These are phyloP conservation scores for Plantago major DNA, from an alignment of 257 asterid genomes.

Conservation along the genomic window DNA sequence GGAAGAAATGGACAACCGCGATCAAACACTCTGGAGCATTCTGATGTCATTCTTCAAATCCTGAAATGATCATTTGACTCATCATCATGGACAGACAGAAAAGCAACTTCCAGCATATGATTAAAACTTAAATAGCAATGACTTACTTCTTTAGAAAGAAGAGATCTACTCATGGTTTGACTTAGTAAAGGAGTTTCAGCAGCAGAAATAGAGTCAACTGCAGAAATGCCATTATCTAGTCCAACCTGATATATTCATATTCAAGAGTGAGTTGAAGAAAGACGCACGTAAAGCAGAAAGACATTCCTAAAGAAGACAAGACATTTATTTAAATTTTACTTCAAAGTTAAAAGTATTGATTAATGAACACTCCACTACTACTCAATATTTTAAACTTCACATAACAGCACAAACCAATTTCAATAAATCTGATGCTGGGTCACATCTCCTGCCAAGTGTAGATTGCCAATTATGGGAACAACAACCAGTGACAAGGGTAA, in stretches of 20 bases:
- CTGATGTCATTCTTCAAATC: constrained; percentile 37
- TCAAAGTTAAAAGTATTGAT: too few species aligned
- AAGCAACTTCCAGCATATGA: background rate
- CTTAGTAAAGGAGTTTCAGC: constrained; percentile 38
- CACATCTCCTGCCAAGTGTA: too few species aligned
- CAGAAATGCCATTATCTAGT: constrained; percentile 41
- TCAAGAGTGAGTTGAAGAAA: constrained; percentile 13
- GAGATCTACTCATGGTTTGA: constrained; percentile 36
- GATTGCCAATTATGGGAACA: too few species aligned
- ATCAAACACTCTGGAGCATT: constrained; percentile 45
- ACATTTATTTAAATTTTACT: too few species aligned
- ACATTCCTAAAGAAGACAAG: too few species aligned
- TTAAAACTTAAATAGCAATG: too few species aligned
- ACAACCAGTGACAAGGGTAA: too few species aligned
- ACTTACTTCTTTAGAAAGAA: constrained; percentile 50
- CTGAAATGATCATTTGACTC: constrained; percentile 33
- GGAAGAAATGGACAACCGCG: constrained; percentile 9
- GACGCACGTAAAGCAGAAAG: background rate
- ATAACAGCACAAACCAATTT: too few species aligned
- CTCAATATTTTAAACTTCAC: too few species aligned
- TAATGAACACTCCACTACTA: too few species aligned
- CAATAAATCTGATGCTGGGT: too few species aligned
- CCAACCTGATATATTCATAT: constrained; percentile 36
- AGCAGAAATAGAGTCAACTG: constrained; percentile 32
- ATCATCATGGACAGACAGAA: constrained; percentile 2